Conservation (phyloP, 2,329 filamentous ascomycete species). For the Harringtonia lauricola region DNA sequence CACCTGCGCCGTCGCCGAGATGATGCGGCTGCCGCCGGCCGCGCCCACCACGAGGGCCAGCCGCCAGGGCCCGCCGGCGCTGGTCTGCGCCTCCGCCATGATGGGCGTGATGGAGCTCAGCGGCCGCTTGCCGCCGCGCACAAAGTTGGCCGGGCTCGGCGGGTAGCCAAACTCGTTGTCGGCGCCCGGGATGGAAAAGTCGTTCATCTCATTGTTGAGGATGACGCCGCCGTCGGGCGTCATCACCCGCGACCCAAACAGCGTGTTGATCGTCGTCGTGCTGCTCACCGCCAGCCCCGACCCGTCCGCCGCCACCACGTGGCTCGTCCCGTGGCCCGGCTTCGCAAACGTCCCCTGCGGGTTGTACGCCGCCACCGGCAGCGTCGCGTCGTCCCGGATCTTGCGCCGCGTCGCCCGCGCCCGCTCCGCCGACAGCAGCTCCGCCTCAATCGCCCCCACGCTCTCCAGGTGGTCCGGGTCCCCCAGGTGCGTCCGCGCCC, state of each 20-base stretch:
- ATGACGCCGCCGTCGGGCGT: constrained; percentile 76
- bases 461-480: constrained; percentile 66
- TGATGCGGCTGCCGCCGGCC: constrained; percentile 76
- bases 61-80: constrained; percentile 32
- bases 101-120: constrained; percentile 73
- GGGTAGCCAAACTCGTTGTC: constrained; percentile 78
- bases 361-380: constrained; percentile 64
- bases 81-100: constrained; percentile 57
- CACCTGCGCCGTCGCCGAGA: constrained; percentile 70
- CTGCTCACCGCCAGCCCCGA: constrained; percentile 67
- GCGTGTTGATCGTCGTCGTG: constrained; percentile 79
- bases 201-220: constrained; percentile 62
- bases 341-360: constrained; percentile 26
- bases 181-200: constrained; percentile 74
- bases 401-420: constrained; percentile 48
- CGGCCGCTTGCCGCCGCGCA: constrained; percentile 70
- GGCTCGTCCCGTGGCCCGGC: constrained; percentile 53
- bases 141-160: constrained; percentile 70
- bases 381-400: constrained; percentile 63
- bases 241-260: constrained; percentile 72
- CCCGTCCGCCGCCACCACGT: constrained; percentile 60
- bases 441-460: constrained; percentile 50
- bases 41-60: constrained; percentile 66
- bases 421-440: constrained; percentile 53
- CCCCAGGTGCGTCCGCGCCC: constrained; percentile 64